Conservation (phyloP, 148 eudicot species). For the Salicornia ramosissima region DNA sequence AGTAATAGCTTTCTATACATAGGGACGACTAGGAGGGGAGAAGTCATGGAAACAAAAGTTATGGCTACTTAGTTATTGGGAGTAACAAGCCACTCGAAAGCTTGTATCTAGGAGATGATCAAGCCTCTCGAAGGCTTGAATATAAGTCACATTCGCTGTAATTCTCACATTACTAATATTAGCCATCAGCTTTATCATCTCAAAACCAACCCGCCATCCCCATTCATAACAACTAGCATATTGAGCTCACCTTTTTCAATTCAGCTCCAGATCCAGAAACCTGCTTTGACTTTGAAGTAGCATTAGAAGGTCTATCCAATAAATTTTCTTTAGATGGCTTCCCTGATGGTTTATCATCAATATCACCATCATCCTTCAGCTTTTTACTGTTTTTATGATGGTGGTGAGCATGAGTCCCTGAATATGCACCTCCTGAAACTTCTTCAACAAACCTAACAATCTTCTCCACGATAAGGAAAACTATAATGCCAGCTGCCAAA, state of each 20-base stretch:
- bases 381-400: conserved; percentile 49
- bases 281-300: conserved; percentile 28
- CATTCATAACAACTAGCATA: no score
- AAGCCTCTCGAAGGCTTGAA: no score
- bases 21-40: no score
- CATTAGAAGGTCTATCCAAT: conserved; percentile 28
- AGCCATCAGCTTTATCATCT: no score
- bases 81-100: no score
- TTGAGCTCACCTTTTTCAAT: conserved; percentile 50
- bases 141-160: no score
- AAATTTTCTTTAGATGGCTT: conserved; percentile 33
- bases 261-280: conserved; percentile 35
- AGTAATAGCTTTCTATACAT: no score
- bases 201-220: no score
- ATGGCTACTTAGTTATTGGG: no score
- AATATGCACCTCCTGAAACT: conserved; percentile 51
- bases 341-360: conserved; percentile 22
- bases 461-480: conserved; percentile 86
- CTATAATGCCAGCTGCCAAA: conserved; percentile 86
- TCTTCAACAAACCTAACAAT: conserved; percentile 82
- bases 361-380: conserved; percentile 45
- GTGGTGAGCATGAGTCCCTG: conserved; percentile 51
- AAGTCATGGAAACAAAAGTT: no score
- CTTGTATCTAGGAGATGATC: no score
- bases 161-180: no score